phyloP scores from a whole-genome alignment of 2,329 filamentous ascomycete genomes.

The Colletotrichum salicis region DNA sequence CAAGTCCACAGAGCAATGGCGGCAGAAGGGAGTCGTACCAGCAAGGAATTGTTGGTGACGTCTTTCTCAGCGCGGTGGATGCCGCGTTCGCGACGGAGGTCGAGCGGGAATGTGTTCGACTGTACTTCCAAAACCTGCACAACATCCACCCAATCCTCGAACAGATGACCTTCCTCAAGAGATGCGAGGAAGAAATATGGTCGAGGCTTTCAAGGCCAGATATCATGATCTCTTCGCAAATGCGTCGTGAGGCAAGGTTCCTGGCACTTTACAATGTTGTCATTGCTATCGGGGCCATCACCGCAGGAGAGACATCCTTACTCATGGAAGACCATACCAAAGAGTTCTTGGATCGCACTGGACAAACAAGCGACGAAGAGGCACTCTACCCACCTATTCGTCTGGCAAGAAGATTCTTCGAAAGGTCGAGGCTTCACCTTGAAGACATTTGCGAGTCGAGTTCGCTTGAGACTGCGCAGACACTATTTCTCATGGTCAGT shows the following conservation, averaged over 20 bases:
- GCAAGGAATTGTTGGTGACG: not conserved
- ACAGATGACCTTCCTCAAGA: slow-evolving; percentile 27
- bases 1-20: slow-evolving; percentile 5
- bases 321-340: slow-evolving; percentile 33
- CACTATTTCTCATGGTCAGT: slow-evolving; percentile 36
- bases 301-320: slow-evolving; percentile 34
- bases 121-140: slow-evolving; percentile 39
- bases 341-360: slow-evolving; percentile 31
- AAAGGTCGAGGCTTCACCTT: slow-evolving; percentile 30
- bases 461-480: slow-evolving; percentile 35
- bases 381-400: slow-evolving; percentile 32
- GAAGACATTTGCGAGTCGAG: slow-evolving; percentile 37
- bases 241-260: slow-evolving; percentile 24
- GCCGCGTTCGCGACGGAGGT: slow-evolving; percentile 25
- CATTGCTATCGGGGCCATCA: slow-evolving; percentile 35
- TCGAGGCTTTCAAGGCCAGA: slow-evolving; percentile 4
- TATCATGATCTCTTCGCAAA: not conserved
- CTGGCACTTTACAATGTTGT: slow-evolving; percentile 35
- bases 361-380: slow-evolving; percentile 23
- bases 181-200: slow-evolving; percentile 37
- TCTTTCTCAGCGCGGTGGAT: not conserved
- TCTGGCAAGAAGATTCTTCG: slow-evolving; percentile 34
- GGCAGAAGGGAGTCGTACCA: slow-evolving; percentile 9
- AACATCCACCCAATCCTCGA: slow-evolving; percentile 39
- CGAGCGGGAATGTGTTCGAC: slow-evolving; percentile 37